A percentile compares a stretch with the other conserved stretches of the same genome.
These are phyloP conservation scores for Candida pini DNA, from an alignment of 805 yeast species.

Conservation along the genomic window DNA sequence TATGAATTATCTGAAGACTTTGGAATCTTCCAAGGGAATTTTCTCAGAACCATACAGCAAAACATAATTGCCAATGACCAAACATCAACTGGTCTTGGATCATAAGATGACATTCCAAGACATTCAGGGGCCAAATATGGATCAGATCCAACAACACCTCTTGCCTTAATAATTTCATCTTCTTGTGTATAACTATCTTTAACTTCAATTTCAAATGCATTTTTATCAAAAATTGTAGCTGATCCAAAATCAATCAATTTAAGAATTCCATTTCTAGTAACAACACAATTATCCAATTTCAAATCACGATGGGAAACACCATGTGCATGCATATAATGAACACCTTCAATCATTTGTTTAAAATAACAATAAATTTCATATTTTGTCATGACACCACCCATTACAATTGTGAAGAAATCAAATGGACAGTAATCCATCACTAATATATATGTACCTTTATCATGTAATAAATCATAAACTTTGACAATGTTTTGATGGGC, in stretches of 20 bases:
- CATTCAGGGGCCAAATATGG: slow-evolving; percentile 96
- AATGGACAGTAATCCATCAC: slow-evolving; percentile 92
- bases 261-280: slow-evolving; percentile 63
- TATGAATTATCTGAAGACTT: slow-evolving; percentile 68
- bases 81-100: slow-evolving; percentile 82
- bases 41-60: slow-evolving; percentile 79
- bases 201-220: neutral
- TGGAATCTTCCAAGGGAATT: slow-evolving; percentile 98
- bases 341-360: slow-evolving; percentile 74
- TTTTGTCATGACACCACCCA: slow-evolving; percentile 74
- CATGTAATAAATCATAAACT: slow-evolving; percentile 75
- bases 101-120: slow-evolving; percentile 50
- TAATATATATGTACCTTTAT: slow-evolving; percentile 56
- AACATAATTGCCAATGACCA: slow-evolving; percentile 93
- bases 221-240: slow-evolving; percentile 58
- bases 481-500: slow-evolving; percentile 76
- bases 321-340: slow-evolving; percentile 64
- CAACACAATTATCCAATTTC: slow-evolving; percentile 91
- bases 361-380: slow-evolving; percentile 76
- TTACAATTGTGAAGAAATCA: slow-evolving; percentile 89
- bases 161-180: slow-evolving; percentile 52
- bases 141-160: slow-evolving; percentile 91
- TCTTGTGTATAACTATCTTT: slow-evolving; percentile 22
- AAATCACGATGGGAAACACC: slow-evolving; percentile 93
- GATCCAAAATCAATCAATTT: slow-evolving; percentile 93